These are phyloP conservation scores for Tricholoma sp. DNA, from an alignment of 768 basidiomycete genomes.

Conservation along the genomic window DNA sequence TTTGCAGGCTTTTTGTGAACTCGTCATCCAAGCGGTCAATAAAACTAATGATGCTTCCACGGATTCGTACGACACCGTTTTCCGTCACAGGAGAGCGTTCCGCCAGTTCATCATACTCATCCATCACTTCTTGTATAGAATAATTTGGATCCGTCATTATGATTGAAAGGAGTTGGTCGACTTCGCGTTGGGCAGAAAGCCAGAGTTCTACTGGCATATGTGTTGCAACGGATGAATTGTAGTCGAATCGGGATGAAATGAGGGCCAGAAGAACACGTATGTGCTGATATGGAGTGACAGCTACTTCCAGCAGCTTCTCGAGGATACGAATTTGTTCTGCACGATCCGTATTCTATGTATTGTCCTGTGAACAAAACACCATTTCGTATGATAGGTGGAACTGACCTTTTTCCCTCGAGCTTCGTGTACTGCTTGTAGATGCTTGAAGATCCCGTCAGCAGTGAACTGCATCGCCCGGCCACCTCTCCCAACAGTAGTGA, in stretches of 20 bases:
- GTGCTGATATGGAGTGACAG: constrained; percentile 84
- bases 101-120: constrained; percentile 86
- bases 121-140: constrained; percentile 78
- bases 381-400: neutral
- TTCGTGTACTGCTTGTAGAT: constrained; percentile 85
- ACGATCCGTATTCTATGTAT: constrained; percentile 85
- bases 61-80: constrained; percentile 74
- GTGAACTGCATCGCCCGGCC: constrained; percentile 81
- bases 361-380: neutral
- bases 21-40: constrained; percentile 97
- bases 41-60: constrained; percentile 94
- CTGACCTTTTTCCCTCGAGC: constrained; percentile 93
- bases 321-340: constrained; percentile 90
- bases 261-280: constrained; percentile 93
- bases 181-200: constrained; percentile 80
- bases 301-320: constrained; percentile 80
- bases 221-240: constrained; percentile 79
- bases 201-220: constrained; percentile 94
- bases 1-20: constrained; percentile 95
- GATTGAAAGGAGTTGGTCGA: constrained; percentile 82
- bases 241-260: constrained; percentile 94
- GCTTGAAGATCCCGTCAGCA: constrained; percentile 86
- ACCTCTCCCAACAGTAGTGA: constrained; percentile 88
- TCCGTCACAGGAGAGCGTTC: constrained; percentile 78
- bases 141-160: constrained; percentile 69